Evolutionary conservation across 306 rosid genomes (phyloP).

Genomic region (Sophora flavescens): DNA sequence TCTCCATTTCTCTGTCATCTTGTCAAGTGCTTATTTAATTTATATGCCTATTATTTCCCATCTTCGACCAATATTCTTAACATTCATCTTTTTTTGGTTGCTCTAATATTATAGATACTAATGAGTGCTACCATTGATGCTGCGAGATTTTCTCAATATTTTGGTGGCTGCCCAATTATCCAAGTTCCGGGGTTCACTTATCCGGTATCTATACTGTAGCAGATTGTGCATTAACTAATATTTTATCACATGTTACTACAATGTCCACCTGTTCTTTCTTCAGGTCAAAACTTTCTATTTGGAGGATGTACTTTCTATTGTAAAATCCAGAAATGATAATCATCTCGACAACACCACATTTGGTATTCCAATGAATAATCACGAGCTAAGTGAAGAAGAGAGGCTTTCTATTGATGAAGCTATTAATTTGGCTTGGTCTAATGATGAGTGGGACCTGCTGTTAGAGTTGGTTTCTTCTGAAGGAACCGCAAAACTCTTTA

Average conservation of each 20-base stretch:
- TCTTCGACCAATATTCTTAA: constrained; percentile 32
- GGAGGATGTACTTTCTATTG: constrained; percentile 87
- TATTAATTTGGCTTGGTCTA: constrained; percentile 82
- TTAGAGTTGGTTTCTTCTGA: constrained; percentile 75
- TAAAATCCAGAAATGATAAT: constrained; percentile 59
- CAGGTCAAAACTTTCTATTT: constrained; percentile 85
- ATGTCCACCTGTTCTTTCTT: constrained; percentile 41
- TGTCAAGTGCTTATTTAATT: constrained; percentile 19
- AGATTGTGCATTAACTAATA: constrained; percentile 37
- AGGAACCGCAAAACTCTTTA: constrained; percentile 58
- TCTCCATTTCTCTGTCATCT: constrained; percentile 36
- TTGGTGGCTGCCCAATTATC: constrained; percentile 93
- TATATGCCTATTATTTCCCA: constrained; percentile 21
- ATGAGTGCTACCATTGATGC: constrained; percentile 97
- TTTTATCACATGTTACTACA: constrained; percentile 28
- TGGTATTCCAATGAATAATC: constrained; percentile 45
- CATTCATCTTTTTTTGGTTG: constrained; percentile 4
- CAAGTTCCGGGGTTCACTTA: constrained; percentile 91
- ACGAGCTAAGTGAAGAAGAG: constrained; percentile 67
- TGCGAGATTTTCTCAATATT: constrained; percentile 85
- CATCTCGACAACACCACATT: constrained; percentile 59
- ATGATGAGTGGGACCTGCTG: constrained; percentile 79
- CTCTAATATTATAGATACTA: constrained; percentile 67
- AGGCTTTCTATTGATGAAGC: constrained; percentile 84
- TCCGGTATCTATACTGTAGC: constrained; percentile 67